These are phyloP conservation scores for Yarrowia sp. DNA, from an alignment of 805 yeast species.

Conservation along the genomic window DNA sequence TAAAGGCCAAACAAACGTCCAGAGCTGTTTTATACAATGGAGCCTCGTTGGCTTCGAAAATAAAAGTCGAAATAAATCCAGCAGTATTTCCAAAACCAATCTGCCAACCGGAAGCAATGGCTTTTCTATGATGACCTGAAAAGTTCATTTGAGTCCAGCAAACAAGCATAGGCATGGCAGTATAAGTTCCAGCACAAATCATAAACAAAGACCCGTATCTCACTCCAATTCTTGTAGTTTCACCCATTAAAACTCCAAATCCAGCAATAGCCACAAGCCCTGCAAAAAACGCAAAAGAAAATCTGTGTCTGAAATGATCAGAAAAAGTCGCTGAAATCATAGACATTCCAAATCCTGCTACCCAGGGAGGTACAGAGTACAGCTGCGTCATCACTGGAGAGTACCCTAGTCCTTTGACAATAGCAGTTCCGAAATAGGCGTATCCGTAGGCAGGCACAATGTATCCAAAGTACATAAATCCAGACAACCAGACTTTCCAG, in stretches of 20 bases:
- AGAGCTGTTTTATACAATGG: slow-evolving; percentile 60
- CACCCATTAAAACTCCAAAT: slow-evolving; percentile 53
- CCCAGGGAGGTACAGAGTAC: slow-evolving; percentile 84
- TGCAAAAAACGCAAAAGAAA: slow-evolving; percentile 32
- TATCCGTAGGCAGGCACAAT: slow-evolving; percentile 76
- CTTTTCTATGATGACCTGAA: slow-evolving; percentile 60
- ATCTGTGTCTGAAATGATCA: slow-evolving; percentile 49
- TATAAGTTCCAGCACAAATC: slow-evolving; percentile 55
- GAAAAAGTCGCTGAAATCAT: slow-evolving; percentile 60
- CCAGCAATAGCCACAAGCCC: slow-evolving; percentile 50
- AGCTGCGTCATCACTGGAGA: slow-evolving; percentile 72
- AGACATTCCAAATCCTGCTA: slow-evolving; percentile 65
- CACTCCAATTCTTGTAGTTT: slow-evolving; percentile 41
- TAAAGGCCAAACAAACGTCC: slow-evolving; percentile 50
- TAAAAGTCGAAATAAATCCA: slow-evolving; percentile 61
- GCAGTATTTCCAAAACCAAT: slow-evolving; percentile 75
- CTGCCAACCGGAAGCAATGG: slow-evolving; percentile 58
- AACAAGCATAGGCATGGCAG: slow-evolving; percentile 64
- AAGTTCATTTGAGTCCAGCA: slow-evolving; percentile 66
- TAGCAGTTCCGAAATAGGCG: slow-evolving; percentile 70
- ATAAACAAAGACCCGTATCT: slow-evolving; percentile 66
- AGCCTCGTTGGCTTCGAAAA: slow-evolving; percentile 54
- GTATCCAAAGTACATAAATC: slow-evolving; percentile 60
- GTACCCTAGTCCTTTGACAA: slow-evolving; percentile 59
- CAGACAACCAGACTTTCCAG: slow-evolving; percentile 55